phyloP scores from a whole-genome alignment of 306 rosid species.

The Ormosia semicastrata region DNA sequence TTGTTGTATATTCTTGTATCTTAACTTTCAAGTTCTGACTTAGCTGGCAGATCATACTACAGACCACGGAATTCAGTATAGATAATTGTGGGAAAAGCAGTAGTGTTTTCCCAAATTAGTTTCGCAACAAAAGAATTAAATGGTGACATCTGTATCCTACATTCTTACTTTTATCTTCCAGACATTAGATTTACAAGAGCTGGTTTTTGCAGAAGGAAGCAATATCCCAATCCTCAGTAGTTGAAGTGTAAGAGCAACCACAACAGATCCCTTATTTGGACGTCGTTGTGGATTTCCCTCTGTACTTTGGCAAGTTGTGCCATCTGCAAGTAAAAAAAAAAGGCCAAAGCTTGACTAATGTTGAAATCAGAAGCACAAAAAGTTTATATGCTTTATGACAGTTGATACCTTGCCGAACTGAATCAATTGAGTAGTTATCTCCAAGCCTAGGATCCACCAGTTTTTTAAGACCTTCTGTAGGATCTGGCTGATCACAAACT shows the following conservation, averaged over 20 bases:
- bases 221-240: constrained; percentile 79
- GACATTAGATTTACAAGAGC: constrained; percentile 63
- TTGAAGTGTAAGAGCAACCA: constrained; percentile 75
- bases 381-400: neutral
- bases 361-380: neutral
- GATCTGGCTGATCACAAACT: constrained; percentile 50
- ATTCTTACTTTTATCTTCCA: constrained; percentile 49
- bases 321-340: constrained; percentile 53
- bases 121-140: neutral
- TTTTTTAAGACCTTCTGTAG: constrained; percentile 54
- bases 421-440: constrained; percentile 67
- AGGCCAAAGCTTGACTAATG: neutral
- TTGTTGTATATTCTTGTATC: neutral
- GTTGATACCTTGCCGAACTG: constrained; percentile 61
- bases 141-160: neutral
- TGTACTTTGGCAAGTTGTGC: constrained; percentile 75
- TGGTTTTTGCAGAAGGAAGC: constrained; percentile 68
- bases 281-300: constrained; percentile 62
- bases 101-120: neutral
- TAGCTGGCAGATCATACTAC: too few species aligned
- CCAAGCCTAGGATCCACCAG: constrained; percentile 79
- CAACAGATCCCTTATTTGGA: constrained; percentile 84
- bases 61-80: neutral
- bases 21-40: too few species aligned
- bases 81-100: neutral